phyloP scores from a whole-genome alignment of 805 yeast genomes.

The Candida parachauliodes region DNA sequence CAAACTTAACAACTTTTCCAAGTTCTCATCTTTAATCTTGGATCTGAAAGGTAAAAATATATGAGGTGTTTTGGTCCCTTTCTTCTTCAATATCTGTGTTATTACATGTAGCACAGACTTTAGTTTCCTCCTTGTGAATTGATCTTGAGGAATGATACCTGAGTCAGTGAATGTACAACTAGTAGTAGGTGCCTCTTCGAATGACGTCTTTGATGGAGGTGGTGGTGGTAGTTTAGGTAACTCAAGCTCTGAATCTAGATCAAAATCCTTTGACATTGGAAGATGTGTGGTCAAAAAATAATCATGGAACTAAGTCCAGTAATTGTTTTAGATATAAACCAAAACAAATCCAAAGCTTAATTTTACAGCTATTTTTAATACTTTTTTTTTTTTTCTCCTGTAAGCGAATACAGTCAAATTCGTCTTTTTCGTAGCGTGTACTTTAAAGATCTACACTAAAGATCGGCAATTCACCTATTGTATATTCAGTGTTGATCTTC shows the following conservation, averaged over 20 bases:
- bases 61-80: conserved; percentile 71
- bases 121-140: conserved; percentile 62
- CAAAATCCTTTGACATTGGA: not conserved
- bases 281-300: no score
- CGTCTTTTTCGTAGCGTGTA: no score
- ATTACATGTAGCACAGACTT: conserved; percentile 65
- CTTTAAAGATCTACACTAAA: no score
- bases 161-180: not conserved
- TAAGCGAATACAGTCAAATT: no score
- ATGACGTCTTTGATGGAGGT: not conserved
- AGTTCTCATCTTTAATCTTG: conserved; percentile 55
- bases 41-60: conserved; percentile 77
- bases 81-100: conserved; percentile 66
- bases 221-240: conserved; percentile 11
- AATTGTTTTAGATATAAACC: no score
- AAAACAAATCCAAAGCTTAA: not conserved
- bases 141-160: conserved; percentile 18
- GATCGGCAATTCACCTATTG: no score
- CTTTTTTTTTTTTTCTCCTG: not conserved
- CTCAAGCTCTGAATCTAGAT: conserved; percentile 9
- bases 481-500: no score
- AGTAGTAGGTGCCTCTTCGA: conserved; percentile 3
- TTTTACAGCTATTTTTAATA: not conserved
- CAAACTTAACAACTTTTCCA: conserved; percentile 52
- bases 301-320: no score